These are phyloP conservation scores for Vitis cinerea DNA, from an alignment of 164 flowering plant genomes.

Conservation along the genomic window DNA sequence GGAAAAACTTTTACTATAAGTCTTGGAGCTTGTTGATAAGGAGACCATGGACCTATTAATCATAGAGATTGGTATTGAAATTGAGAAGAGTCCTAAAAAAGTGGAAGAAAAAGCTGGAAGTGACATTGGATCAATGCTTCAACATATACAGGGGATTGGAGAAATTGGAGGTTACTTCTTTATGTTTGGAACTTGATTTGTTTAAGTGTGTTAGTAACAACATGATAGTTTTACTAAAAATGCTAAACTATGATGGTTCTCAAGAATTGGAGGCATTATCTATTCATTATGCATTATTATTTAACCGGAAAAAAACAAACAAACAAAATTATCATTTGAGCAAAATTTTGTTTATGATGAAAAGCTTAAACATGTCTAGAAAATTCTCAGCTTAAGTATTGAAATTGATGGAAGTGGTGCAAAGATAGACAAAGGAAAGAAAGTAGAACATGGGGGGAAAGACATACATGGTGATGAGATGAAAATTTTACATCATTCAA, in stretches of 20 bases:
- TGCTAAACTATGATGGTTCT: constrained; percentile 5
- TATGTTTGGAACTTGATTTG: constrained; percentile 11
- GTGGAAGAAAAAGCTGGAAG: constrained; percentile 39
- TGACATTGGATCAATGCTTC: constrained; percentile 90
- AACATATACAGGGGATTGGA: constrained; percentile 99
- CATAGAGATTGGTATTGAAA: constrained; percentile 76
- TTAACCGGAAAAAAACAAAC: constrained; percentile 64
- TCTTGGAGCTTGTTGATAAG: constrained; percentile 85
- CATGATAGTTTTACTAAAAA: constrained; percentile 1
- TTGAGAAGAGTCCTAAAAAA: constrained; percentile 52
- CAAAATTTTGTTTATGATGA: constrained; percentile 79
- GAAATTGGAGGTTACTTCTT: constrained; percentile 76
- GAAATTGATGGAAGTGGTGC: constrained; percentile 48
- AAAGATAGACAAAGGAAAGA: constrained; percentile 79
- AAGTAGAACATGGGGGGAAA: constrained; percentile 51
- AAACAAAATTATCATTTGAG: constrained; percentile 62
- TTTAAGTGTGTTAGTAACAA: background rate
- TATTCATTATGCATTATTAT: constrained; percentile 75
- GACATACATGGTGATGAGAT: constrained; percentile 52
- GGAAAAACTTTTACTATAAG: constrained; percentile 92
- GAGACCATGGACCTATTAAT: constrained; percentile 94
- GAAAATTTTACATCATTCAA: constrained; percentile 70
- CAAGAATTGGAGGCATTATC: constrained; percentile 96
- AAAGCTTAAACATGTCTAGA: constrained; percentile 76
- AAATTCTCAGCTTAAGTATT: constrained; percentile 58